Evolutionary conservation across 331 rosid genomes (phyloP).

Genomic region (Phaseolus coccineus): DNA sequence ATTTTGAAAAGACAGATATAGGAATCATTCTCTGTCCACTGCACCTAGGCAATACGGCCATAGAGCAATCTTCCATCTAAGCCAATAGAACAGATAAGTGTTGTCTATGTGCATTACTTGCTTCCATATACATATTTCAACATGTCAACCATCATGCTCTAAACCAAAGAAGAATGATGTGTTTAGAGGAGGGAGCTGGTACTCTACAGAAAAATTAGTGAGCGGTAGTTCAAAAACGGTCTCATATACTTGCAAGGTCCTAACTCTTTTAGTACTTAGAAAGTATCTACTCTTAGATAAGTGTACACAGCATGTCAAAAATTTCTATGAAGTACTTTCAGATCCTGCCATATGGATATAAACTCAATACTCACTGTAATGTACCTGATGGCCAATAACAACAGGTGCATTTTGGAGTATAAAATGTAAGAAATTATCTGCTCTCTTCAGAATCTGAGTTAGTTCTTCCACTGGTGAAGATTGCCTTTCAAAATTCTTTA

Average conservation of each 20-base stretch:
- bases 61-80: slow-evolving; percentile 3
- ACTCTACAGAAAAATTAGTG: not conserved
- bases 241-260: not conserved
- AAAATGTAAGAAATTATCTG: slow-evolving; percentile 96
- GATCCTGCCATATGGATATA: not conserved
- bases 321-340: slow-evolving; percentile 5
- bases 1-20: not conserved
- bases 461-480: slow-evolving; percentile 91
- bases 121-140: slow-evolving; percentile 24
- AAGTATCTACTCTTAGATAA: not conserved
- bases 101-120: not conserved
- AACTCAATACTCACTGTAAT: slow-evolving; percentile 40
- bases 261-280: not conserved
- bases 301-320: not conserved
- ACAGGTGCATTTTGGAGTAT: slow-evolving; percentile 99
- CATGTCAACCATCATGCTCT: not conserved
- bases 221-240: not conserved
- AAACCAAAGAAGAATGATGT: not conserved
- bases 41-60: not conserved
- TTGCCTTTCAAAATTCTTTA: slow-evolving; percentile 72
- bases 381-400: slow-evolving; percentile 99
- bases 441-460: slow-evolving; percentile 93
- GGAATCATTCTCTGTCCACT: not conserved
- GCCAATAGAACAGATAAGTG: not conserved
- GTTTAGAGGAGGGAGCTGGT: slow-evolving; percentile 3